Evolutionary conservation across 2,329 filamentous ascomycete genomes (phyloP).

Genomic region (Aspergillus fischeri): DNA sequence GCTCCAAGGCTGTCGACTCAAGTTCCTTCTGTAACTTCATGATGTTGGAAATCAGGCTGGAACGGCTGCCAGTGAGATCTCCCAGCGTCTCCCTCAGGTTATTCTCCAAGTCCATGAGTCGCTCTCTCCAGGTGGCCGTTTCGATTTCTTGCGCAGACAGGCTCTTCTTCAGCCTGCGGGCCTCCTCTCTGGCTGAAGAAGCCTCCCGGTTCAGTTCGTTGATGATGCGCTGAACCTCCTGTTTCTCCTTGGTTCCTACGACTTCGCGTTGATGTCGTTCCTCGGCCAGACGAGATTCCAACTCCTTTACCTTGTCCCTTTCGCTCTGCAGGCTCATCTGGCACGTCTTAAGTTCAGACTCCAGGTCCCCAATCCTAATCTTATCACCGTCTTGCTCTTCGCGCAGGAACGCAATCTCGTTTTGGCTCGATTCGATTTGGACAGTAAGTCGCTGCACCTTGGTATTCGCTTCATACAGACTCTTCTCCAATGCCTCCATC

Average conservation of each 20-base stretch:
- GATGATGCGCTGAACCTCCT: conserved; percentile 88
- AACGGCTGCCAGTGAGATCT: conserved; percentile 79
- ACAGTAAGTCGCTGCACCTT: conserved; percentile 86
- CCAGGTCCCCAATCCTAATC: conserved; percentile 92
- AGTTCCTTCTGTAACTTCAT: conserved; percentile 83
- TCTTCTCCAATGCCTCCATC: conserved; percentile 78
- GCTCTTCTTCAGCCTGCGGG: conserved; percentile 74
- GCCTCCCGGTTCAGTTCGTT: conserved; percentile 88
- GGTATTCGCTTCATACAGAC: conserved; percentile 75
- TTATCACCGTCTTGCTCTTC: conserved; percentile 98
- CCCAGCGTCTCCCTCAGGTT: conserved; percentile 82
- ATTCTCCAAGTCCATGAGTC: conserved; percentile 82
- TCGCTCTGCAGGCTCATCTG: conserved; percentile 80
- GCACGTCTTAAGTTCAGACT: conserved; percentile 73
- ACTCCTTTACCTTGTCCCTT: conserved; percentile 67
- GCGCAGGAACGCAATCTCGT: conserved; percentile 88
- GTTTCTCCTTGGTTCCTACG: conserved; percentile 82
- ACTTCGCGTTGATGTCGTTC: conserved; percentile 85
- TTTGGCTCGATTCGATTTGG: conserved; percentile 86
- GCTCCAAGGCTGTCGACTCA: conserved; percentile 75
- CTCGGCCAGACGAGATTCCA: conserved; percentile 69
- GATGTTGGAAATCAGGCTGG: conserved; percentile 80
- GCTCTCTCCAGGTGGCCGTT: conserved; percentile 84
- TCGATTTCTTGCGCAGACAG: conserved; percentile 82
- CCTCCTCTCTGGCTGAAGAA: conserved; percentile 78